These are phyloP conservation scores for Candolleomyces eurysporus DNA, from an alignment of 768 basidiomycete genomes.

Conservation along the genomic window DNA sequence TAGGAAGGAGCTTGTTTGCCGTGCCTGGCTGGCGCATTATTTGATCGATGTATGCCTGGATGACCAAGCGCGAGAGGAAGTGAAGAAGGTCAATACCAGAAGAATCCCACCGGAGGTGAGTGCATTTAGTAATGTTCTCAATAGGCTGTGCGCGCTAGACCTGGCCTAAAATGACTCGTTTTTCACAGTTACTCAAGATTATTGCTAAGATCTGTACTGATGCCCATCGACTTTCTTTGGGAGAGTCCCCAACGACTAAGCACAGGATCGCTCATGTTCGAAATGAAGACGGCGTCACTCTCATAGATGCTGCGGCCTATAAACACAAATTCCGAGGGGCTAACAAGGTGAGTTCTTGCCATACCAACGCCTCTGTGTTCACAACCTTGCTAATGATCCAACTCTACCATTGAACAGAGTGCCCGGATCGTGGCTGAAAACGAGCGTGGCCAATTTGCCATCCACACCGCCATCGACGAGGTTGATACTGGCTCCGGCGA, in stretches of 20 bases:
- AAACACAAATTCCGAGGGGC: conserved; percentile 26
- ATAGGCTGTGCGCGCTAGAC: not conserved
- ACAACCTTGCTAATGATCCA: too few species aligned
- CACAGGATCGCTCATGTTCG: conserved; percentile 36
- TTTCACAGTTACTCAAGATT: conserved; percentile 28
- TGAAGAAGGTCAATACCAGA: conserved; percentile 42
- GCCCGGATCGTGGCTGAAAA: conserved; percentile 40
- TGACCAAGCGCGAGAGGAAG: conserved; percentile 39
- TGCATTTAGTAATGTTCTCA: not conserved
- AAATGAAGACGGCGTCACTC: conserved; percentile 8
- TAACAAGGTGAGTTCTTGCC: conserved; percentile 37
- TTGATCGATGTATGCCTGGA: conserved; percentile 41
- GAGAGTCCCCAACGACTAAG: conserved; percentile 42
- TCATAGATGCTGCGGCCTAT: conserved; percentile 8
- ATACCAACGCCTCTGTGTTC: too few species aligned
- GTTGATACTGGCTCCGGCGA: conserved; percentile 19
- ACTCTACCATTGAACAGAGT: too few species aligned
- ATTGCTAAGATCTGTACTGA: conserved; percentile 47
- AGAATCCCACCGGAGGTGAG: conserved; percentile 35
- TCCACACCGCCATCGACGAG: conserved; percentile 19
- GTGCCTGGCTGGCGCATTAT: conserved; percentile 53
- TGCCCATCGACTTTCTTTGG: conserved; percentile 42
- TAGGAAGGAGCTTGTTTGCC: conserved; percentile 35
- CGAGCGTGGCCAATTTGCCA: conserved; percentile 37
- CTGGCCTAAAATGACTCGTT: conserved; percentile 1